Percentiles rank a stretch among this genome's conserved stretches.
Conservation (phyloP, 768 basidiomycete genomes). For the Tricholoma flavovirens region DNA sequence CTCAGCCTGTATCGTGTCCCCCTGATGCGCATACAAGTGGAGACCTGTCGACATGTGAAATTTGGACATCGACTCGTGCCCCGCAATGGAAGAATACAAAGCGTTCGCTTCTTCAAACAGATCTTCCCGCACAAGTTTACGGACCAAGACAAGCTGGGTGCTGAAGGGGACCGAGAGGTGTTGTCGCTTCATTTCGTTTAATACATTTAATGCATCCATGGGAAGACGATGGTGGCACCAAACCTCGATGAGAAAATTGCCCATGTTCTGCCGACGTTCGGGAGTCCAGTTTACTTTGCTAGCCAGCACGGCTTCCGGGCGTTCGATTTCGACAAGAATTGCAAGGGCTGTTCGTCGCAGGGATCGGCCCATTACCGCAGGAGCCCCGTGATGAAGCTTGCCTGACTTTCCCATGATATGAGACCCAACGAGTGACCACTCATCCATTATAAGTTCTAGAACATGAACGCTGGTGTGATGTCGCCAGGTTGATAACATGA, state of each 20-base stretch:
- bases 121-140: conserved; percentile 35
- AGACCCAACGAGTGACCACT: conserved; percentile 29
- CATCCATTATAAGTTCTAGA: conserved; percentile 33
- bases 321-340: conserved; percentile 20
- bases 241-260: conserved; percentile 36
- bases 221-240: conserved; percentile 27
- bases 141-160: conserved; percentile 32
- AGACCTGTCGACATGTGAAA: conserved; percentile 40
- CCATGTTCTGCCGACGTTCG: conserved; percentile 24
- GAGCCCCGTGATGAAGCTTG: background rate
- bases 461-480: conserved; percentile 26
- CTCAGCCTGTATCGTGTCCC: conserved; percentile 40
- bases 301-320: conserved; percentile 25
- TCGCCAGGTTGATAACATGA: conserved; percentile 31
- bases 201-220: conserved; percentile 34
- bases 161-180: conserved; percentile 22
- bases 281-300: conserved; percentile 18
- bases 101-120: conserved; percentile 37
- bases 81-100: conserved; percentile 30
- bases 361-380: conserved; percentile 1
- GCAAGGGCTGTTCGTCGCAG: conserved; percentile 11
- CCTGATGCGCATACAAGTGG: conserved; percentile 46
- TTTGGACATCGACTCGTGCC: conserved; percentile 5
- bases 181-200: conserved; percentile 32
- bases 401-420: conserved; percentile 11